Evolutionary conservation across 2,329 filamentous ascomycete species (phyloP), one percentile per base, ranked within the genome.

Genomic region (Stromatinia cepivora): DNA sequence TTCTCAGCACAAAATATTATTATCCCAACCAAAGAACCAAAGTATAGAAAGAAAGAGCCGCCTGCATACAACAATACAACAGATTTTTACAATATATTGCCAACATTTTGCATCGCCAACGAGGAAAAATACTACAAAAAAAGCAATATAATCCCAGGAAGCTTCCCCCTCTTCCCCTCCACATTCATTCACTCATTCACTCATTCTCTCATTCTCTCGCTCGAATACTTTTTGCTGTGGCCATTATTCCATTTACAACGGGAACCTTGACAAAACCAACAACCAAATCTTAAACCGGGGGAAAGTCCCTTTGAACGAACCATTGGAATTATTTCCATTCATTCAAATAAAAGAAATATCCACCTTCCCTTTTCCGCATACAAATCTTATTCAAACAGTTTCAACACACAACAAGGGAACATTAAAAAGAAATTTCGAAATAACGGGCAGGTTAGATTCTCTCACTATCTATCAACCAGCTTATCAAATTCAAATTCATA

Each of bases 221-320:
- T 11, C 39, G 2, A 11, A 42, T 42, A 42, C 39, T 15, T 15
- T 42, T 54, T 54, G 28, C 53, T 9, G 9, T 54, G 28, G 31
- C 31, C 52, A 34, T 31, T 34, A 54, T 31, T 54, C 31, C 17
- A 34, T 34, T 10, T 4, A 22, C 20, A 34, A 11, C 28, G 28
- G 50, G 17, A 53, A 13, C 50, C 50, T 53, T 28, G 50, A 61
- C n/a, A n/a, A 36, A 36, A n/a, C 59, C 45, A 45, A 17, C 67
- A 52, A 63, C n/a, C 48, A 28, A 57, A 15, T 50, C 25, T 52
- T 31, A 46, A 36, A 28, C 34, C 11, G n/a, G 8, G 17, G 17
- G 31, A 31, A 22, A n/a, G 9, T 17, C 39, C 17, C 25, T 50
- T 62, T 48, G 22, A 28, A 10, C 22, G 22, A n/a, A 42, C 13